phyloP scores from a whole-genome alignment of 805 yeast genomes.

The Phaffomyces antillensis region DNA sequence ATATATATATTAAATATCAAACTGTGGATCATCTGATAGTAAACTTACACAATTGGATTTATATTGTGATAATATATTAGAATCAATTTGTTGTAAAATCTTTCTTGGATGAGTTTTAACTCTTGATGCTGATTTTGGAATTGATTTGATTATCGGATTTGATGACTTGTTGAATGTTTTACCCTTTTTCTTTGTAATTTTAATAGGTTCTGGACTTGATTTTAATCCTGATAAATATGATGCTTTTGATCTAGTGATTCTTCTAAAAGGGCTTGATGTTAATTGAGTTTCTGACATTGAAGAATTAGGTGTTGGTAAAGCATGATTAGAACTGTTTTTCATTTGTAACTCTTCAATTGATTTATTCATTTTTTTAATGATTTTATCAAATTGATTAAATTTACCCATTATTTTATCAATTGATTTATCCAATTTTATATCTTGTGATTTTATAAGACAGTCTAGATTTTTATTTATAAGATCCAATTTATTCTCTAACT shows the following conservation, averaged over 20 bases:
- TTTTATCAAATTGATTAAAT: neutral
- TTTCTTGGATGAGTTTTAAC: constrained; percentile 1
- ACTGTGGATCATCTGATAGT: constrained; percentile 9
- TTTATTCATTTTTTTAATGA: neutral
- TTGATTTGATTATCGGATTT: neutral
- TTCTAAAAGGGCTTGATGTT: neutral
- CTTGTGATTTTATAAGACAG: no score
- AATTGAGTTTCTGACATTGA: neutral
- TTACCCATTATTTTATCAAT: neutral
- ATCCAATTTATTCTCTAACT: neutral
- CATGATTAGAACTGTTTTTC: neutral
- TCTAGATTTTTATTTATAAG: neutral
- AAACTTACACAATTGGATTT: neutral
- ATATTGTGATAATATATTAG: neutral
- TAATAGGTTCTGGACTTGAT: no score
- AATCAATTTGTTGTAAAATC: neutral
- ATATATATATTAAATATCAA: neutral
- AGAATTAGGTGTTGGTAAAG: neutral
- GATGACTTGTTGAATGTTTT: no score
- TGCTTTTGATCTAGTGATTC: neutral
- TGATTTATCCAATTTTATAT: no score
- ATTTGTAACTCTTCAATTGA: no score
- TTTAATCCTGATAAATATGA: neutral
- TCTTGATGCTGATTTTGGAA: neutral
- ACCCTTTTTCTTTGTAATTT: no score